Conservation (phyloP, 2,329 filamentous ascomycete species). For the Aspergillus sclerotialis region DNA sequence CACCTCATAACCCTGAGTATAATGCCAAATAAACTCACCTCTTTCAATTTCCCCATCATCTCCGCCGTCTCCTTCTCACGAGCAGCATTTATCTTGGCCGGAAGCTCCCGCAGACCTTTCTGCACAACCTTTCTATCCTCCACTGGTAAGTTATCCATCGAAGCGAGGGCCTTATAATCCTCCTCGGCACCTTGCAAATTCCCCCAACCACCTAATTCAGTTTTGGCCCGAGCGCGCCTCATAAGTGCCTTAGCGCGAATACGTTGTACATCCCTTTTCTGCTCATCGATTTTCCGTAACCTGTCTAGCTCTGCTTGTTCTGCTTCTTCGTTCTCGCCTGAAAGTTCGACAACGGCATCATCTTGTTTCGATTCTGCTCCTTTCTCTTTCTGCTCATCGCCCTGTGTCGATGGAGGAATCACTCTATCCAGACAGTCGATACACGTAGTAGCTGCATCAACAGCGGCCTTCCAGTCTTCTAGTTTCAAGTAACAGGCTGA, state of each 20-base stretch:
- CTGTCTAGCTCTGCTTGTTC: conserved; percentile 38
- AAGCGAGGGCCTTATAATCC: conserved; percentile 68
- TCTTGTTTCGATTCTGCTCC: conserved; percentile 8
- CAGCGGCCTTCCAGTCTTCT: conserved; percentile 75
- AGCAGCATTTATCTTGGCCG: conserved; percentile 63
- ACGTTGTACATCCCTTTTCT: conserved; percentile 59
- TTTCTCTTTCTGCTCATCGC: conserved; percentile 13
- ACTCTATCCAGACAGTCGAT: conserved; percentile 66
- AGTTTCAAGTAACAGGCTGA: conserved; percentile 82
- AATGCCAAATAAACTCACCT: conserved; percentile 41
- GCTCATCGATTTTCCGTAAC: conserved; percentile 39
- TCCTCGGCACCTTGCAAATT: conserved; percentile 69
- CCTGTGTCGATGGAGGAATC: conserved; percentile 33
- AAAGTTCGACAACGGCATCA: conserved; percentile 42
- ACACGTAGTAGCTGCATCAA: conserved; percentile 64
- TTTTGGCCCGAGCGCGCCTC: conserved; percentile 66
- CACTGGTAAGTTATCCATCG: conserved; percentile 51
- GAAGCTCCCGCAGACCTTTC: conserved; percentile 58
- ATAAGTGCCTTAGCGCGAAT: conserved; percentile 79
- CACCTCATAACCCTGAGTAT: neutral
- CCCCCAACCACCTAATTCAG: conserved; percentile 69
- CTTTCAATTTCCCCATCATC: conserved; percentile 96
- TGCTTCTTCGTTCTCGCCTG: conserved; percentile 33
- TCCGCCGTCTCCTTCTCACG: conserved; percentile 85
- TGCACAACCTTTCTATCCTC: conserved; percentile 64